Conservation (phyloP, 306 rosid species). For the apple (Malus domestica) region DNA sequence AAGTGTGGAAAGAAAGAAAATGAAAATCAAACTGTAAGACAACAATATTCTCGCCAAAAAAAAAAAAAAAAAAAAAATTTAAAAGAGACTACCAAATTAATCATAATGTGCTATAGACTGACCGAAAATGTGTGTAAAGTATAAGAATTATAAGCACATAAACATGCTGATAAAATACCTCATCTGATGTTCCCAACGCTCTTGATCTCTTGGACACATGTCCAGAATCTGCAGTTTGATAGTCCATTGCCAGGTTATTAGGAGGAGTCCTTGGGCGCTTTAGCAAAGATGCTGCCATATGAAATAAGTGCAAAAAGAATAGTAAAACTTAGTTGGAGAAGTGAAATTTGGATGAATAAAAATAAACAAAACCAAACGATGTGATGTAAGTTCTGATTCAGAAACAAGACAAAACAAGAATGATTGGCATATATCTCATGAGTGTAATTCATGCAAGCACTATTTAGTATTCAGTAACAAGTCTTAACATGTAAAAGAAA, state of each 20-base stretch:
- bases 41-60: no score
- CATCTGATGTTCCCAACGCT: slow-evolving; percentile 60
- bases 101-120: background rate
- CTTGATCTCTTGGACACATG: slow-evolving; percentile 60
- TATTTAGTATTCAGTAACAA: background rate
- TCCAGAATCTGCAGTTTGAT: slow-evolving; percentile 57
- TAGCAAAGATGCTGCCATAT: slow-evolving; percentile 5
- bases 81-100: background rate
- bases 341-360: background rate
- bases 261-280: slow-evolving; percentile 66
- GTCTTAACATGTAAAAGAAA: background rate
- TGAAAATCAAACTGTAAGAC: background rate
- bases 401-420: background rate
- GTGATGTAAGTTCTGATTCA: no score
- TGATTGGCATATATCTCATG: background rate
- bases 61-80: background rate
- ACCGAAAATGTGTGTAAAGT: background rate
- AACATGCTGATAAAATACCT: slow-evolving; percentile 30
- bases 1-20: background rate
- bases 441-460: background rate
- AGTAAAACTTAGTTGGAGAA: background rate
- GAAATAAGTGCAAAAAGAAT: background rate
- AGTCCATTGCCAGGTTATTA: slow-evolving; percentile 47
- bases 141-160: background rate
- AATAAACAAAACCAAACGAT: background rate